Conservation (phyloP, 2,329 filamentous ascomycete genomes). For the Alternaria arborescens region DNA sequence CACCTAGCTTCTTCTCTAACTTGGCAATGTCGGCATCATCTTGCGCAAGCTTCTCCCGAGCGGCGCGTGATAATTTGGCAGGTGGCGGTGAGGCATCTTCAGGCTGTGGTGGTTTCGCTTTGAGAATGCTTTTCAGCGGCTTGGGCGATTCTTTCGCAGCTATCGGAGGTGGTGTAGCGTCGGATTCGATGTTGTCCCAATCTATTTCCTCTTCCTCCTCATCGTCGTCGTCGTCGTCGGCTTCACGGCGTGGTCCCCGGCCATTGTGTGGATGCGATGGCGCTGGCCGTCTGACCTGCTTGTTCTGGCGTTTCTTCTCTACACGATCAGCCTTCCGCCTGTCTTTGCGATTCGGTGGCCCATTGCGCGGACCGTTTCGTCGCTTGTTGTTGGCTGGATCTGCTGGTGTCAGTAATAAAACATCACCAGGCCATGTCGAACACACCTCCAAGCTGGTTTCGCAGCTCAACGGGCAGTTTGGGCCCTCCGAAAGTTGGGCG, state of each 20-base stretch:
- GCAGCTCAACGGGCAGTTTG: constrained; percentile 57
- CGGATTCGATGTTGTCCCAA: constrained; percentile 48
- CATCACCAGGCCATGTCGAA: neutral
- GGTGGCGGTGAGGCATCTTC: constrained; percentile 28
- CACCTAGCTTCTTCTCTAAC: constrained; percentile 85
- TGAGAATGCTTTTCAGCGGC: constrained; percentile 43
- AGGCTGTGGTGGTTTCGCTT: constrained; percentile 23
- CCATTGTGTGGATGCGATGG: constrained; percentile 29
- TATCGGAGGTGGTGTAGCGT: constrained; percentile 30
- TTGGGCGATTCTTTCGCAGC: constrained; percentile 33
- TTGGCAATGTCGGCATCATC: constrained; percentile 90
- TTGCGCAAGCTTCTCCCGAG: constrained; percentile 70
- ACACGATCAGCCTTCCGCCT: constrained; percentile 71
- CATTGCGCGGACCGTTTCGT: constrained; percentile 37
- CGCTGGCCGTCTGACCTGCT: constrained; percentile 22
- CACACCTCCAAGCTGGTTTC: constrained; percentile 53
- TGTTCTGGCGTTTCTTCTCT: constrained; percentile 64
- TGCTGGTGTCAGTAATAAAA: constrained; percentile 20
- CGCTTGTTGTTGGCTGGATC: constrained; percentile 41
- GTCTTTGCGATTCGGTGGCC: constrained; percentile 64
- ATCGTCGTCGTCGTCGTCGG: constrained; percentile 25
- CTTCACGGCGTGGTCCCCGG: constrained; percentile 15
- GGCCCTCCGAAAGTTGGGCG: constrained; percentile 51
- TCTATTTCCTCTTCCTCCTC: constrained; percentile 37
- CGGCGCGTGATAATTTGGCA: constrained; percentile 47